Conservation (phyloP, 306 rosid species). For the Acacia acuminata region DNA sequence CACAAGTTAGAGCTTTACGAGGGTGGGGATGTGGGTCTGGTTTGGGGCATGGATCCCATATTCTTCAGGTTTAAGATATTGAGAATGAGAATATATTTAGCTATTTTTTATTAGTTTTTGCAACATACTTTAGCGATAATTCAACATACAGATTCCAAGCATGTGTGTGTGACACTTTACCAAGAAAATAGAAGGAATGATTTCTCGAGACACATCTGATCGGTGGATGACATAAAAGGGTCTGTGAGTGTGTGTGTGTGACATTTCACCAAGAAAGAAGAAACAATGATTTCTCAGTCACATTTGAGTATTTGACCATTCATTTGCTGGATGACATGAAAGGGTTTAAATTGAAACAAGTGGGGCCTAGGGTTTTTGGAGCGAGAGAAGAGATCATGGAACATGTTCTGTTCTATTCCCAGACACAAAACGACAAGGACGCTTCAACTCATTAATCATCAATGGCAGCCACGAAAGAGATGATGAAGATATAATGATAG, state of each 20-base stretch:
- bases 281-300: conserved; percentile 36
- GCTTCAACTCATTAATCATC: neutral
- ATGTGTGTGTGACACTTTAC: no score
- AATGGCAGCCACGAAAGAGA: neutral
- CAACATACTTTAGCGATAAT: no score
- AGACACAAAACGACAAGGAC: conserved; percentile 37
- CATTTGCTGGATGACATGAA: conserved; percentile 49
- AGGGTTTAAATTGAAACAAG: conserved; percentile 32
- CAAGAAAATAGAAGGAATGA: neutral
- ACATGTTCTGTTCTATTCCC: conserved; percentile 43
- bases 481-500: neutral
- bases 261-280: conserved; percentile 26
- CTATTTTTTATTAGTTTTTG: no score
- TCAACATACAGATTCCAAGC: no score
- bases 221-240: neutral
- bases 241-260: neutral
- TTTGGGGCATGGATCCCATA: neutral
- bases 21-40: conserved; percentile 25
- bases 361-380: conserved; percentile 31
- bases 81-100: neutral
- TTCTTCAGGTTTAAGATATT: neutral
- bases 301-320: conserved; percentile 42
- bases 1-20: neutral
- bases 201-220: neutral
- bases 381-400: conserved; percentile 18